A percentile compares a stretch with the other conserved stretches of the same genome.
These are phyloP conservation scores for Phoenix roebelenii DNA, from an alignment of 176 grass and related monocot genomes.

Conservation along the genomic window DNA sequence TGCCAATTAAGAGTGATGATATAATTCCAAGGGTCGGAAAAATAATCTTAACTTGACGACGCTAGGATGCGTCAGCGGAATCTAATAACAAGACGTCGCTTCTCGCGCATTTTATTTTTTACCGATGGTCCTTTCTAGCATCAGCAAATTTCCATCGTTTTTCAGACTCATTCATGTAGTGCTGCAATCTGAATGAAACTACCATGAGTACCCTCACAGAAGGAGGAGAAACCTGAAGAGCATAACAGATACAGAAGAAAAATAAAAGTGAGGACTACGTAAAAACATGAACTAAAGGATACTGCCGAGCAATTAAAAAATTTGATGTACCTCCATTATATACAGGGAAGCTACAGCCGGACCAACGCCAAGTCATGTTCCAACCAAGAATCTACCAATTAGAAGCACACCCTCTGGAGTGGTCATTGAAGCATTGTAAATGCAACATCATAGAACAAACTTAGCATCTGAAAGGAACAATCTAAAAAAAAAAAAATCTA, in stretches of 20 bases:
- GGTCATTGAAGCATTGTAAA: slow-evolving; percentile 63
- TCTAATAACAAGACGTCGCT: too few relatives aligned
- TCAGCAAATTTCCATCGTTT: too few relatives aligned
- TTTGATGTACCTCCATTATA: slow-evolving; percentile 63
- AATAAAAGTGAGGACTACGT: too few relatives aligned
- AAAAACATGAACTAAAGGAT: background rate
- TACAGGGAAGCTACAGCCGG: slow-evolving; percentile 82
- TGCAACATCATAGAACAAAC: background rate
- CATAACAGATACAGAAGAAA: background rate
- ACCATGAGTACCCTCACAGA: slow-evolving; percentile 76
- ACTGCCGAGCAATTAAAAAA: slow-evolving; percentile 1
- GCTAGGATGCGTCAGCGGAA: too few relatives aligned
- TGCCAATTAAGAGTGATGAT: slow-evolving; percentile 67
- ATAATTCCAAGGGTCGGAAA: slow-evolving; percentile 48
- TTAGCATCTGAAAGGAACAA: too few relatives aligned
- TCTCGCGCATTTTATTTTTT: too few relatives aligned
- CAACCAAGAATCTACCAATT: slow-evolving; percentile 95
- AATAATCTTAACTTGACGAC: too few relatives aligned
- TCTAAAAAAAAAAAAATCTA: too few relatives aligned
- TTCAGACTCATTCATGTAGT: too few relatives aligned
- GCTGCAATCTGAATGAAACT: slow-evolving; percentile 98
- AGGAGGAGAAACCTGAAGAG: slow-evolving; percentile 70
- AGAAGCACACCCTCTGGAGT: slow-evolving; percentile 79
- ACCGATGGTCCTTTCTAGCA: too few relatives aligned
- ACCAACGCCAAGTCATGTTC: slow-evolving; percentile 85